Evolutionary conservation across 371 early-diverging fungal genomes (phyloP), one percentile per base, ranked within the genome.

Genomic region (Saksenaea oblongispora): DNA sequence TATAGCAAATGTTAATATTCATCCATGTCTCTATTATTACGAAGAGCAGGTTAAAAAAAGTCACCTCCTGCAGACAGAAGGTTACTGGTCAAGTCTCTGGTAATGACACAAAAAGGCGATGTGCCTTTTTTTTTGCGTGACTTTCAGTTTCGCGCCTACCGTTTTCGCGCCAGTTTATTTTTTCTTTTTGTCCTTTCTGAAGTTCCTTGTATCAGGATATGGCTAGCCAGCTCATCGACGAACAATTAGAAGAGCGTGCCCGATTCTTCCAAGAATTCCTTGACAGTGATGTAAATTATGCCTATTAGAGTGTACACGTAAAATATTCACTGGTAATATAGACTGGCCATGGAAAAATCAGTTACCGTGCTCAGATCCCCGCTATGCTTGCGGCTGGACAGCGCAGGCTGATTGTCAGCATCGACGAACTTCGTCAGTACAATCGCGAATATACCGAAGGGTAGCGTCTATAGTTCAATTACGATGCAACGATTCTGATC

Each of bases 341-440:
- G 34, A 18, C 47, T 67, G 74, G 61, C 54, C 36, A 55, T 34
- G 80, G 82, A 66, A 79, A 70, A 17, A 75, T 72, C 11, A 71
- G 77, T n/a, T 91, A 94, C 72, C 85, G 84, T 65, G 81, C 86
- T 47, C 81, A 84, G 66, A 87, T 96, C 61, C 76, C 78, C 28
- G 76, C 76, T 56, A 80, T 95, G 87, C 56, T 95, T 36, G 71
- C 77, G n/a, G 76, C 69, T 10, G 83, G 81, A 5, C 73, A 85
- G 54, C 83, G 87, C 26, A 86, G 98, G 17, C 73, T 97, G 42
- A 83, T 97, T 17, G 87, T 98, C 66, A 94, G 93, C 66, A 74
- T 98, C 56, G 95, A 98, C 78, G 87, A 93, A 65, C 67, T 98
- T 34, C 92, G 98, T 61, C 80, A 87, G 58, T 90, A 87, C 71